phyloP scores from a whole-genome alignment of 1,139 yeast species.

The Arxiozyma telluris region DNA sequence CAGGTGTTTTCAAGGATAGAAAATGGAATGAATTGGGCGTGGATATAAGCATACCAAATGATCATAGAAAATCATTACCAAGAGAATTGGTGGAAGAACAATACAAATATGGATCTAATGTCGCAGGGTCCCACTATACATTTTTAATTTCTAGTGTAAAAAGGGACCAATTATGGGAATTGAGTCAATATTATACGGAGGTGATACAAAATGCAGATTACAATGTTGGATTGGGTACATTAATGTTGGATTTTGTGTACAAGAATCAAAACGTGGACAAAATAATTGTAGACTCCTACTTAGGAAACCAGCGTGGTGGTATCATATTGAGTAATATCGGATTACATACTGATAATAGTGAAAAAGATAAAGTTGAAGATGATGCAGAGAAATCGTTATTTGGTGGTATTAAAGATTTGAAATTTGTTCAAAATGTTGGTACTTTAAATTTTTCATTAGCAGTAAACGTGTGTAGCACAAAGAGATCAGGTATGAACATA shows the following conservation, averaged over 20 bases:
- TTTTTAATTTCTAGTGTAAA: slow-evolving; percentile 18
- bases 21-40: slow-evolving; percentile 16
- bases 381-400: too few species aligned
- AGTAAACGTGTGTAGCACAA: slow-evolving; percentile 18
- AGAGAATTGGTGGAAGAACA: slow-evolving; percentile 10
- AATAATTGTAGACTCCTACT: slow-evolving; percentile 13
- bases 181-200: slow-evolving; percentile 15
- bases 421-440: slow-evolving; percentile 21
- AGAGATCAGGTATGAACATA: slow-evolving; percentile 20
- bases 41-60: slow-evolving; percentile 20
- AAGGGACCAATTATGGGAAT: slow-evolving; percentile 15
- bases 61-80: slow-evolving; percentile 16
- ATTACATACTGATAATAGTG: slow-evolving; percentile 6
- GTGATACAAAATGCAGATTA: slow-evolving; percentile 14
- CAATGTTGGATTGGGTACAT: slow-evolving; percentile 17
- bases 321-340: slow-evolving; percentile 23
- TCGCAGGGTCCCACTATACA: slow-evolving; percentile 22
- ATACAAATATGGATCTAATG: slow-evolving; percentile 22
- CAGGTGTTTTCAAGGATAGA: slow-evolving; percentile 14
- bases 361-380: background rate
- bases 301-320: slow-evolving; percentile 18
- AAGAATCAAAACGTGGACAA: slow-evolving; percentile 18
- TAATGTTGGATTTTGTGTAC: slow-evolving; percentile 17
- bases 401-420: slow-evolving; percentile 10
- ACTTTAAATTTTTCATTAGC: slow-evolving; percentile 18